Percentiles rank a stretch among this genome's conserved stretches.
These are phyloP conservation scores for Paulownia fortunei DNA, from an alignment of 257 asterid species.

Conservation along the genomic window DNA sequence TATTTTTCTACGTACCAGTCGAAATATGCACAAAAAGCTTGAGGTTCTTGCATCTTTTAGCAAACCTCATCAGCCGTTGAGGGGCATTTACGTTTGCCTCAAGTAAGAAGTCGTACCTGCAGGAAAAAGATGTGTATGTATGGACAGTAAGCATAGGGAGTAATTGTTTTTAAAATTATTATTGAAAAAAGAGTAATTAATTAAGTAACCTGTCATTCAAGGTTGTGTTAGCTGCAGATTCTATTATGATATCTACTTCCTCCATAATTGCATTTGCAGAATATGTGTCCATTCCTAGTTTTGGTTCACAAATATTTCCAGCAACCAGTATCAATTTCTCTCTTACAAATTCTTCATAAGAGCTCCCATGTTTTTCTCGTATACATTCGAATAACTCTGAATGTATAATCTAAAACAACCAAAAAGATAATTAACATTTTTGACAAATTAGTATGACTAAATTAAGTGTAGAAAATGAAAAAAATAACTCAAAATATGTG, in stretches of 20 bases:
- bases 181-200: no score
- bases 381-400: constrained; percentile 49
- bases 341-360: constrained; percentile 35
- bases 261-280: constrained; percentile 30
- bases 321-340: constrained; percentile 48
- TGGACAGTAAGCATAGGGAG: background rate
- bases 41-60: constrained; percentile 53
- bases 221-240: constrained; percentile 58
- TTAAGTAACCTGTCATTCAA: constrained; percentile 52
- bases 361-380: constrained; percentile 42
- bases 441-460: background rate
- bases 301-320: constrained; percentile 53
- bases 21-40: constrained; percentile 42
- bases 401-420: constrained; percentile 31
- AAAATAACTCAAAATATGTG: background rate
- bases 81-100: constrained; percentile 50
- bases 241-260: constrained; percentile 48
- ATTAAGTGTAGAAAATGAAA: background rate
- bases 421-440: background rate
- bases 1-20: background rate
- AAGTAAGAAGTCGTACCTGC: constrained; percentile 44
- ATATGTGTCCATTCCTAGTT: constrained; percentile 53
- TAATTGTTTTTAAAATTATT: background rate
- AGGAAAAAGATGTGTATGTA: background rate
- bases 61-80: constrained; percentile 45